phyloP scores from a whole-genome alignment of 2,329 filamentous ascomycete genomes.

The Neophaeococcomyces aloes region DNA sequence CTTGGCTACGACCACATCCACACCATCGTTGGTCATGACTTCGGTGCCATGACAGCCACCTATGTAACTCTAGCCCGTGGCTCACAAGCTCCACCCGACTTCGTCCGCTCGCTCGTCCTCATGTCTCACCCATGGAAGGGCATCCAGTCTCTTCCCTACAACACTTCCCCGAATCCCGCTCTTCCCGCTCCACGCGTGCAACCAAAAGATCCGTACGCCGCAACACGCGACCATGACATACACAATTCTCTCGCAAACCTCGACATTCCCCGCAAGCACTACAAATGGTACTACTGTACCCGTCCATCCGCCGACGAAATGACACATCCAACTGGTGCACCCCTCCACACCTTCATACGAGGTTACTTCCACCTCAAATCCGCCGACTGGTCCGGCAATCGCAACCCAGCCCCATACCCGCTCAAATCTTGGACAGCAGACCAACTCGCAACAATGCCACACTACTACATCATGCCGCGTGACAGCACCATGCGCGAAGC shows the following conservation, averaged over 20 bases:
- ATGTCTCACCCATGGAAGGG: slow-evolving; percentile 57
- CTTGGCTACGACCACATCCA: slow-evolving; percentile 49
- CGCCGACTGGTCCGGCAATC: slow-evolving; percentile 47
- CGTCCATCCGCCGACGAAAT: slow-evolving; percentile 29
- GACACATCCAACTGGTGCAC: slow-evolving; percentile 30
- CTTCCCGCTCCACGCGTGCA: slow-evolving; percentile 10
- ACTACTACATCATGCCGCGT: slow-evolving; percentile 58
- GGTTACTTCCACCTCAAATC: slow-evolving; percentile 61
- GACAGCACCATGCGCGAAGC: slow-evolving; percentile 49
- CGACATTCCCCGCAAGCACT: slow-evolving; percentile 53
- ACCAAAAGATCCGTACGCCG: slow-evolving; percentile 9
- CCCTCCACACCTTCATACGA: slow-evolving; percentile 50
- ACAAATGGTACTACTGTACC: slow-evolving; percentile 50
- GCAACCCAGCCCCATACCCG: slow-evolving; percentile 34
- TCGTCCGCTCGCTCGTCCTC: slow-evolving; percentile 52
- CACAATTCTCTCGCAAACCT: slow-evolving; percentile 28
- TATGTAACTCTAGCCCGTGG: slow-evolving; percentile 48
- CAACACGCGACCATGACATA: slow-evolving; percentile 14
- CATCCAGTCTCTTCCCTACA: slow-evolving; percentile 39
- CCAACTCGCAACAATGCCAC: slow-evolving; percentile 50
- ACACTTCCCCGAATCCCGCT: slow-evolving; percentile 35
- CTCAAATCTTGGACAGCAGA: slow-evolving; percentile 47
- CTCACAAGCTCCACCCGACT: slow-evolving; percentile 38
- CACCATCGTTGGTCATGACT: slow-evolving; percentile 57
- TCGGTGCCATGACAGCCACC: slow-evolving; percentile 51